phyloP scores from a whole-genome alignment of 257 asterid species.

The Mitragyna speciosa region DNA sequence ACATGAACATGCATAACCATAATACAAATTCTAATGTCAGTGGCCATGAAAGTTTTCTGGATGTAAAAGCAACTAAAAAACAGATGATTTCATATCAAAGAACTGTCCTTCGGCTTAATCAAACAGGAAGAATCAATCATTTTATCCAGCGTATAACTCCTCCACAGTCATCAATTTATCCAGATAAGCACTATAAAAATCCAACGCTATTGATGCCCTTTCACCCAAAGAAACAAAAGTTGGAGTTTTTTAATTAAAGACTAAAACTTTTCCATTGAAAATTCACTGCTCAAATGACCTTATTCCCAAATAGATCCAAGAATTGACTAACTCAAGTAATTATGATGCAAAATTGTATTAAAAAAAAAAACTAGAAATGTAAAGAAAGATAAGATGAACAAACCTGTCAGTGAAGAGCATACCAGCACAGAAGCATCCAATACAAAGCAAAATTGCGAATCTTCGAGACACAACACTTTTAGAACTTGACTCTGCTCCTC shows the following conservation, averaged over 20 bases:
- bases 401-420: constrained; percentile 99
- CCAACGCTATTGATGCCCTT: background rate
- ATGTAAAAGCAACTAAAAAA: background rate
- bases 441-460: constrained; percentile 62
- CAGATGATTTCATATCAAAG: background rate
- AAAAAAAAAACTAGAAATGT: no score
- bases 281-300: background rate
- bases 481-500: constrained; percentile 60
- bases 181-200: background rate
- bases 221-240: background rate
- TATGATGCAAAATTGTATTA: background rate
- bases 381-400: constrained; percentile 16
- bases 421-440: constrained; percentile 86
- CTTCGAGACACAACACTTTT: constrained; percentile 56
- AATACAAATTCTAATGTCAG: no score
- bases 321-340: background rate
- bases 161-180: background rate
- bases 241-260: background rate
- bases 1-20: background rate
- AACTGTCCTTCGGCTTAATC: background rate
- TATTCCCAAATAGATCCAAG: background rate
- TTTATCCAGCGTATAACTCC: background rate
- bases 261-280: background rate
- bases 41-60: background rate
- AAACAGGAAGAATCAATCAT: background rate